Evolutionary conservation across 176 grass and related monocot species (phyloP).

Genomic region (Calamus simplicifolius): DNA sequence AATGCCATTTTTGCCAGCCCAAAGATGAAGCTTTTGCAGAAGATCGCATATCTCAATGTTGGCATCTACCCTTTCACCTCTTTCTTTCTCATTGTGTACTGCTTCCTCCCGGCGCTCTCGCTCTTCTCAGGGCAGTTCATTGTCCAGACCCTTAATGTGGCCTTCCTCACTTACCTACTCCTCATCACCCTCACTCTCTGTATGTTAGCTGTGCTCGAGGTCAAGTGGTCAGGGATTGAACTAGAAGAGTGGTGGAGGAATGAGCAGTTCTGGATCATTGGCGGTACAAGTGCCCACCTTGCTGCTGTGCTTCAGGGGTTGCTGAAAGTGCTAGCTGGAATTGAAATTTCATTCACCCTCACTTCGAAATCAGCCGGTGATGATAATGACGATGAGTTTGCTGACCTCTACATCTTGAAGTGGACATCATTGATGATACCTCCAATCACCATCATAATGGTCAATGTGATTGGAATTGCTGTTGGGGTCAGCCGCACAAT

Average conservation of each 20-base stretch:
- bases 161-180: conserved; percentile 86
- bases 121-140: conserved; percentile 98
- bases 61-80: conserved; percentile 99
- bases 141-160: conserved; percentile 83
- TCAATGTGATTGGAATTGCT: conserved; percentile 89
- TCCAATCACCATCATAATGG: conserved; percentile 87
- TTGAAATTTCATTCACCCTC: conserved; percentile 95
- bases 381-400: conserved; percentile 76
- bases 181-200: conserved; percentile 77
- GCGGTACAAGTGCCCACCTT: conserved; percentile 90
- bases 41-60: conserved; percentile 91
- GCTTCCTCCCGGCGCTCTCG: conserved; percentile 95
- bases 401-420: conserved; percentile 75
- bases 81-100: conserved; percentile 93
- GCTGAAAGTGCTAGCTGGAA: conserved; percentile 85
- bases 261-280: conserved; percentile 98
- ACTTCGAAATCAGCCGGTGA: conserved; percentile 72
- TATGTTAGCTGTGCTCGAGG: conserved; percentile 80
- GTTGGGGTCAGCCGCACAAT: conserved; percentile 86
- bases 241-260: conserved; percentile 98
- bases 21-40: conserved; percentile 76
- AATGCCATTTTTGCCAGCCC: conserved; percentile 78
- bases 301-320: conserved; percentile 85
- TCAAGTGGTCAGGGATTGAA: conserved; percentile 94
- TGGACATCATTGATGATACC: conserved; percentile 97